A percentile compares a stretch with the other conserved stretches of the same genome.
Conservation (phyloP, 164 flowering plant species). For the Euptelea pleiosperma region DNA sequence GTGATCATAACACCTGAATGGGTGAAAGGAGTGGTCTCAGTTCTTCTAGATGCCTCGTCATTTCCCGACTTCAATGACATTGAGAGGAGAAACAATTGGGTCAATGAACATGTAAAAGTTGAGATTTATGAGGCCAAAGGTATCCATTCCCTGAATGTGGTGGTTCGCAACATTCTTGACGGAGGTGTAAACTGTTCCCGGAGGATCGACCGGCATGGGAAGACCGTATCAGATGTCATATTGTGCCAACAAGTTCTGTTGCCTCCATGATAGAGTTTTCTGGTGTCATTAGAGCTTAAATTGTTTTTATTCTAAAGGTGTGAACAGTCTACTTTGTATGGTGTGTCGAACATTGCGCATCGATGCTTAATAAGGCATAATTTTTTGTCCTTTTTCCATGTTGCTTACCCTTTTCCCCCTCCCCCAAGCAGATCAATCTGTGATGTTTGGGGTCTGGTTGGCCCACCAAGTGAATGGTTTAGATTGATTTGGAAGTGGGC, state of each 20-base stretch:
- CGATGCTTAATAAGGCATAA: too few relatives aligned
- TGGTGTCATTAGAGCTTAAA: too few relatives aligned
- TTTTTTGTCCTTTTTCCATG: too few relatives aligned
- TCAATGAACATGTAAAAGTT: constrained; percentile 51
- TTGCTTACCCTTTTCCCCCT: too few relatives aligned
- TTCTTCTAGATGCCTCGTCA: constrained; percentile 47
- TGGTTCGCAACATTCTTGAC: constrained; percentile 80
- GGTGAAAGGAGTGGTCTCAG: constrained; percentile 59
- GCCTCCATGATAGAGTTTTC: constrained; percentile 56
- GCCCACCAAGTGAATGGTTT: too few relatives aligned
- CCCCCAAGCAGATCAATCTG: too few relatives aligned
- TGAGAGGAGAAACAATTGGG: constrained; percentile 42
- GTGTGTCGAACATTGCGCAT: too few relatives aligned
- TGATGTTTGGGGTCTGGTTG: too few relatives aligned
- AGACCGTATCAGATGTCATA: constrained; percentile 79
- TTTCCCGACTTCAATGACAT: constrained; percentile 41
- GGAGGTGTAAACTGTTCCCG: constrained; percentile 99
- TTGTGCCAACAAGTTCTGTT: constrained; percentile 67
- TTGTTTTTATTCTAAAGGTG: too few relatives aligned
- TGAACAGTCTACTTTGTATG: too few relatives aligned
- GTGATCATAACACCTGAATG: constrained; percentile 63
- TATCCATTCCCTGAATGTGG: constrained; percentile 70
- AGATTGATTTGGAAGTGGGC: too few relatives aligned
- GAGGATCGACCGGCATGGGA: constrained; percentile 95
- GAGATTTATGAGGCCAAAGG: constrained; percentile 82